A percentile compares a stretch with the other conserved stretches of the same genome.
phyloP scores from a whole-genome alignment of 331 rosid genomes.

The Rhamnella rubrinervis region DNA sequence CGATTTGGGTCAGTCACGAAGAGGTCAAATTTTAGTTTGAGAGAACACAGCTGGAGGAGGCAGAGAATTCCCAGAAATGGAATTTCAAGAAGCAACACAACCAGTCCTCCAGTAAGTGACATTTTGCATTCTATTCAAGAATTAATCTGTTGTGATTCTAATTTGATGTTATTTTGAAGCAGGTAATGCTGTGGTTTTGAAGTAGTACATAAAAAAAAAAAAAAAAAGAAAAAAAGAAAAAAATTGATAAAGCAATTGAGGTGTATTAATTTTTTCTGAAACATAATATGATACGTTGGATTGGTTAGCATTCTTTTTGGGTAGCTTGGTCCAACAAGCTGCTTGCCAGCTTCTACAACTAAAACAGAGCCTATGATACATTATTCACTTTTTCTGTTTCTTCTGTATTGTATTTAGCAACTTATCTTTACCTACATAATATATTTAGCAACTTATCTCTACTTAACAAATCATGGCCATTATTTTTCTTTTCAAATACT shows the following conservation, averaged over 20 bases:
- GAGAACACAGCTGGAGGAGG: slow-evolving; percentile 38
- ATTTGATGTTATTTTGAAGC: no score
- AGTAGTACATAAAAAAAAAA: not conserved
- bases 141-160: not conserved
- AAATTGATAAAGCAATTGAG: no score
- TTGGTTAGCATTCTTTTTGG: no score
- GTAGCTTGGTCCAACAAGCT: no score
- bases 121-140: not conserved
- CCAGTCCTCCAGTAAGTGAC: slow-evolving; percentile 69
- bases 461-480: not conserved
- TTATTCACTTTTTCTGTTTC: slow-evolving; percentile 10
- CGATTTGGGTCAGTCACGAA: slow-evolving; percentile 42
- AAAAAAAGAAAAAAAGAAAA: no score
- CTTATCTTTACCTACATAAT: not conserved
- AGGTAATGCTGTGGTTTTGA: not conserved
- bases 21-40: slow-evolving; percentile 60
- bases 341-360: no score
- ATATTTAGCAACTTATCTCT: no score
- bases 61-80: slow-evolving; percentile 42
- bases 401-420: not conserved
- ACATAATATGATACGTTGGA: no score
- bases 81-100: slow-evolving; percentile 61
- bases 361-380: no score
- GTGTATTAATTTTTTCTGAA: no score
- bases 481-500: no score